phyloP scores from a whole-genome alignment of 441 rosid genomes.

The Breynia disticha region DNA sequence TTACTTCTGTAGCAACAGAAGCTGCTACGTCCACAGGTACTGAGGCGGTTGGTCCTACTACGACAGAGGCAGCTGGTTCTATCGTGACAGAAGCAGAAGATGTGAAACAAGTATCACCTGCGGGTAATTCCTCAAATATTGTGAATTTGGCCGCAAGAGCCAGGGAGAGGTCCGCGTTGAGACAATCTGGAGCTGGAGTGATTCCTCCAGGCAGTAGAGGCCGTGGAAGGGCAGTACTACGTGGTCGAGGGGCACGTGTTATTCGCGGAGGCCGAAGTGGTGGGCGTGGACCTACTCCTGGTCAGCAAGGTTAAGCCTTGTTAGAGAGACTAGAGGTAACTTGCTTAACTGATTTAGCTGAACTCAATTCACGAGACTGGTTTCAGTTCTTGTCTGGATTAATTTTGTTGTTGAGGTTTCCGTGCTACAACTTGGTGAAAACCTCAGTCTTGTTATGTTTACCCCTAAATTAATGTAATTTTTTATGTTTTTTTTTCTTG shows the following conservation, averaged over 20 bases:
- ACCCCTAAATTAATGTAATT: too few relatives aligned
- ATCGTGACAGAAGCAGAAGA: constrained; percentile 41
- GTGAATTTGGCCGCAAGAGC: constrained; percentile 54
- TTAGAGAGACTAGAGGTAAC: too few relatives aligned
- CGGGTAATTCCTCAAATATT: constrained; percentile 32
- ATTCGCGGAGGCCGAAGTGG: constrained; percentile 39
- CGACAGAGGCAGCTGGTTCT: constrained; percentile 32
- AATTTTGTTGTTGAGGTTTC: too few relatives aligned
- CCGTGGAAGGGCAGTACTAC: constrained; percentile 33
- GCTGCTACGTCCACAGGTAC: constrained; percentile 28
- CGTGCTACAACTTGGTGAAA: too few relatives aligned
- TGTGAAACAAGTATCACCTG: constrained; percentile 39
- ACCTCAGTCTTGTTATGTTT: too few relatives aligned
- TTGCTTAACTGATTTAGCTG: too few relatives aligned
- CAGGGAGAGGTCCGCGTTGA: constrained; percentile 35
- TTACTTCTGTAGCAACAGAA: constrained; percentile 29
- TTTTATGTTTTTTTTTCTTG: too few relatives aligned
- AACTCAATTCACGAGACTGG: too few relatives aligned
- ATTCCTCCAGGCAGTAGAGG: constrained; percentile 28
- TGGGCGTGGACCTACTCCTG: constrained; percentile 46
- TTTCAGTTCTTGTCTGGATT: too few relatives aligned
- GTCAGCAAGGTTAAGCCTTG: constrained; percentile 12
- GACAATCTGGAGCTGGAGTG: constrained; percentile 49
- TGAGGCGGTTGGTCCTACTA: constrained; percentile 32
- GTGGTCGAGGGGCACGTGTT: constrained; percentile 47